Percentiles rank a stretch among this genome's conserved stretches.
Conservation (phyloP, 1,284 basidiomycete genomes). For the Irpex rosettiformis region DNA sequence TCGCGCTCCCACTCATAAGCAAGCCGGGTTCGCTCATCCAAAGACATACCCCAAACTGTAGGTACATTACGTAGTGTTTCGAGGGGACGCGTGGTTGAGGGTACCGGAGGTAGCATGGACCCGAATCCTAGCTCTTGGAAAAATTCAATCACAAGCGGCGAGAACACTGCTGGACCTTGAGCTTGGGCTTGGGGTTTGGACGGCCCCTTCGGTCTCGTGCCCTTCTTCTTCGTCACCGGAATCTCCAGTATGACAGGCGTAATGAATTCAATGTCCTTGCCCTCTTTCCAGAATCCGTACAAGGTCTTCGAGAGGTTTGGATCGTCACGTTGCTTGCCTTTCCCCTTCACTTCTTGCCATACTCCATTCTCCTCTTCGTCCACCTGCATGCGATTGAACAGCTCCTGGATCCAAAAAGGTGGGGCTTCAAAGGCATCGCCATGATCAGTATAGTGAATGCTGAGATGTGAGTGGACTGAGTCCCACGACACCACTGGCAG, state of each 20-base stretch:
- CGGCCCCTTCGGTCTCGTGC: not conserved
- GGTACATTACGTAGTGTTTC: constrained; percentile 8
- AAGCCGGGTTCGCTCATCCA: constrained; percentile 18
- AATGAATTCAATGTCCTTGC: constrained; percentile 20
- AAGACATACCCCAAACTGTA: constrained; percentile 23
- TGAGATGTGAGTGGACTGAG: constrained; percentile 15
- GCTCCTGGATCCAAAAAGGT: constrained; percentile 22
- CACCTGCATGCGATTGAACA: constrained; percentile 6
- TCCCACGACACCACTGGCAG: constrained; percentile 17
- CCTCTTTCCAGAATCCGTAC: constrained; percentile 22
- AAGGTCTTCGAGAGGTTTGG: constrained; percentile 9
- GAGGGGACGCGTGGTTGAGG: constrained; percentile 10
- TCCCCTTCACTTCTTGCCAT: constrained; percentile 15
- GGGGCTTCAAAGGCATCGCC: constrained; percentile 14
- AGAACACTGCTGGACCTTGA: not conserved
- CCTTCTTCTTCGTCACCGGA: not conserved
- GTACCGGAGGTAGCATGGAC: constrained; percentile 14
- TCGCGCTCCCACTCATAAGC: constrained; percentile 20
- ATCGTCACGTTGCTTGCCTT: constrained; percentile 8
- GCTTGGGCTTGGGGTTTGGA: not conserved
- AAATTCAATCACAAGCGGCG: constrained; percentile 7
- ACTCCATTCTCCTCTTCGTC: constrained; percentile 21
- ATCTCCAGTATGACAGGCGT: not conserved
- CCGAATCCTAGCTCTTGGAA: constrained; percentile 20
- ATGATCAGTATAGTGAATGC: constrained; percentile 19